Conservation (phyloP, 2,329 filamentous ascomycete genomes). For the Hymenoscyphus linearis region DNA sequence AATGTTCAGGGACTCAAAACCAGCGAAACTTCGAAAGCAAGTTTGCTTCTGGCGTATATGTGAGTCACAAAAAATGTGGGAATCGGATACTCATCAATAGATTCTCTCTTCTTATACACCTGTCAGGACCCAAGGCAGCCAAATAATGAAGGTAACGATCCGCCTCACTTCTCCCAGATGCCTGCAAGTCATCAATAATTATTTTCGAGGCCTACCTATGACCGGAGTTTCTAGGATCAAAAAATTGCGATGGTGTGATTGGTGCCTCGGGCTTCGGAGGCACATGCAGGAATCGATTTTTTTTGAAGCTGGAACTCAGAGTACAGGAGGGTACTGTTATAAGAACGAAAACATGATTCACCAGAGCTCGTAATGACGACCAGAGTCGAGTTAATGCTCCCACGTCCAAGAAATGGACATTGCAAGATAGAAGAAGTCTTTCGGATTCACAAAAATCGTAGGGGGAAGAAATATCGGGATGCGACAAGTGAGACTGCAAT, state of each 20-base stretch:
- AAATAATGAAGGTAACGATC: constrained; percentile 15
- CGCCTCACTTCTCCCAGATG: constrained; percentile 13
- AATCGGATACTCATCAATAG: constrained; percentile 15
- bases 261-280: not conserved
- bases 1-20: not conserved
- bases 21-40: not conserved
- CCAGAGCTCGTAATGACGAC: not conserved
- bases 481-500: not conserved
- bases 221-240: not conserved
- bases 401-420: not conserved
- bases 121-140: constrained; percentile 17
- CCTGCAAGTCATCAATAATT: constrained; percentile 3
- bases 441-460: not conserved
- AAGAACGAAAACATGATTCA: not conserved
- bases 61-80: constrained; percentile 21
- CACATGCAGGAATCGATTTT: not conserved
- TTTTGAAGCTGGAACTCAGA: not conserved
- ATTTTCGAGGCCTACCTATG: not conserved
- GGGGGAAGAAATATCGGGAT: not conserved
- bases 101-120: constrained; percentile 14
- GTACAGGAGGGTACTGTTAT: not conserved
- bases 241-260: not conserved
- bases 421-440: not conserved
- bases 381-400: not conserved
- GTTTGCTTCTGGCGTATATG: not conserved